Evolutionary conservation across 768 basidiomycete species (phyloP).

Genomic region (Trametes gibbosa): DNA sequence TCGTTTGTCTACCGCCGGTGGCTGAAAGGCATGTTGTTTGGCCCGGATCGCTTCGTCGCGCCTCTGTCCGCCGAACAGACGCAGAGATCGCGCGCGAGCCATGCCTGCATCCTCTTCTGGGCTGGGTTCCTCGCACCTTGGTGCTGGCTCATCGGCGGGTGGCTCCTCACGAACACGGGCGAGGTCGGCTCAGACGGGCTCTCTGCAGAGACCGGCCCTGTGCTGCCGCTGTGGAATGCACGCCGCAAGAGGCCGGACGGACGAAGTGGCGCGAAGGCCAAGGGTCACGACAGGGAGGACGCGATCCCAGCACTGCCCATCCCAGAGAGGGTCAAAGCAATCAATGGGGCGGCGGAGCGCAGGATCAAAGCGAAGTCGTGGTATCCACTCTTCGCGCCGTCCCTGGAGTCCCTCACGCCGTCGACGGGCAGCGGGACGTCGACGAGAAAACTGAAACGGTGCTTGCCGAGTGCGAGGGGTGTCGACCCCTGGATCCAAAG

Average conservation of each 20-base stretch:
- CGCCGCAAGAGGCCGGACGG: conserved; percentile 33
- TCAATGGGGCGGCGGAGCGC: conserved; percentile 33
- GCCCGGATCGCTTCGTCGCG: conserved; percentile 16
- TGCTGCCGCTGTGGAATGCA: conserved; percentile 33
- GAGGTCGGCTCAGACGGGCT: conserved; percentile 39
- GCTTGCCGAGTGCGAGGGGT: conserved; percentile 14
- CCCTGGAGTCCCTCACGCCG: conserved; percentile 34
- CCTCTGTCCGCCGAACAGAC: not conserved
- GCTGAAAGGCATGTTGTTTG: conserved; percentile 27
- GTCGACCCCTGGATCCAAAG: conserved; percentile 40
- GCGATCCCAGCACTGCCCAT: not conserved
- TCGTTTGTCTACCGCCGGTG: conserved; percentile 30
- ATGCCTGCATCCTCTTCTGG: conserved; percentile 61
- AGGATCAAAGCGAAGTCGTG: conserved; percentile 34
- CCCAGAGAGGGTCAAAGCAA: conserved; percentile 36
- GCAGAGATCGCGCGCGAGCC: conserved; percentile 1
- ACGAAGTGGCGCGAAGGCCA: not conserved
- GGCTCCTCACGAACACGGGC: conserved; percentile 51
- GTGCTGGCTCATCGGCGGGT: conserved; percentile 76
- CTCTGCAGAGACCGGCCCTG: conserved; percentile 22
- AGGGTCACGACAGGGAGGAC: conserved; percentile 39
- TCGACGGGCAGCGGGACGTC: conserved; percentile 13
- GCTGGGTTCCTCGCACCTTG: conserved; percentile 69
- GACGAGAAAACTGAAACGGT: conserved; percentile 20
- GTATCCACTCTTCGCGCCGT: conserved; percentile 58